These are phyloP conservation scores for Dendrobium catenatum DNA, from an alignment of 106 monocot species.

Conservation along the genomic window DNA sequence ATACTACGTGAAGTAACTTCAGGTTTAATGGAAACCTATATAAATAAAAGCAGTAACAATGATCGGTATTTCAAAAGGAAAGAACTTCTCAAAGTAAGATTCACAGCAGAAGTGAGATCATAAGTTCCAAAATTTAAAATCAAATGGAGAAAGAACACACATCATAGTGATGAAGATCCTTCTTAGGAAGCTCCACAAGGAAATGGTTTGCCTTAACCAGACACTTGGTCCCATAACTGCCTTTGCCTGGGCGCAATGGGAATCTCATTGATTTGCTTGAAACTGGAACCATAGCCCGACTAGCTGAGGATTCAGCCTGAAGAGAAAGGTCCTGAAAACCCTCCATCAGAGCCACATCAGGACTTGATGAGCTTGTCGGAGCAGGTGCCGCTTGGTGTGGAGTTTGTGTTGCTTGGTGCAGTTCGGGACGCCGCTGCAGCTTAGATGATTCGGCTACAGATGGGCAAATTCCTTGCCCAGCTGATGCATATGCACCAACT, in stretches of 20 bases:
- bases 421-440: slow-evolving; percentile 53
- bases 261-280: slow-evolving; percentile 77
- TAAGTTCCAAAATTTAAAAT: background rate
- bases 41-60: background rate
- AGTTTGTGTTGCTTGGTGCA: slow-evolving; percentile 84
- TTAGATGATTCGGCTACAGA: slow-evolving; percentile 39
- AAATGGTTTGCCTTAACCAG: slow-evolving; percentile 94
- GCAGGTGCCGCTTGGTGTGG: slow-evolving; percentile 25
- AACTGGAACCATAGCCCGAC: slow-evolving; percentile 27
- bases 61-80: background rate
- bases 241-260: slow-evolving; percentile 74
- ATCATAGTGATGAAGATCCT: slow-evolving; percentile 89
- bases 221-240: slow-evolving; percentile 46
- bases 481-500: slow-evolving; percentile 23
- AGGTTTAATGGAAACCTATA: slow-evolving; percentile 73
- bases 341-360: slow-evolving; percentile 17
- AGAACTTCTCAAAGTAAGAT: background rate
- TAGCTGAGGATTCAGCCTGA: slow-evolving; percentile 25
- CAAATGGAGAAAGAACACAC: slow-evolving; percentile 26
- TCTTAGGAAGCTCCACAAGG: slow-evolving; percentile 70
- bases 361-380: slow-evolving; percentile 31
- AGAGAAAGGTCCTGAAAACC: slow-evolving; percentile 47
- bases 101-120: background rate
- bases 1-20: slow-evolving; percentile 76
- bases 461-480: slow-evolving; percentile 28